Evolutionary conservation across 1,284 basidiomycete genomes (phyloP).

Genomic region (Rhodotorula sp.): DNA sequence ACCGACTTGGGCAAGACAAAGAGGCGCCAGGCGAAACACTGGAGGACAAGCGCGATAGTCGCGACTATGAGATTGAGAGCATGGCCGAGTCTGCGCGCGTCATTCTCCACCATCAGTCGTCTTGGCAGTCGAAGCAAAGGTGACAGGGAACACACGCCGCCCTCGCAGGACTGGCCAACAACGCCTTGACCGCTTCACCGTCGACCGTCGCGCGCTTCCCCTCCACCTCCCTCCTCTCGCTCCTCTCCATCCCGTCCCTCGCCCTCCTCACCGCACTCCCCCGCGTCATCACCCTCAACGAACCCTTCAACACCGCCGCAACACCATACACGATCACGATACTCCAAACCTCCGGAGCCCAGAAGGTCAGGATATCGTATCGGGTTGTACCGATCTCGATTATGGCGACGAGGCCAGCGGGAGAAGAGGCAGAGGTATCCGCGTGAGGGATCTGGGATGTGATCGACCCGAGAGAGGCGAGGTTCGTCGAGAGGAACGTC

Average conservation of each 20-base stretch:
- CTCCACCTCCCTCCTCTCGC: too few species aligned
- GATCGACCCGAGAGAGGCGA: neutral
- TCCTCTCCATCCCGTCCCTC: neutral
- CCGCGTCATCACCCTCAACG: neutral
- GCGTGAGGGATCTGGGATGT: neutral
- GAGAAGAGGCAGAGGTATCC: neutral
- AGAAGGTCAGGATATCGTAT: constrained; percentile 5
- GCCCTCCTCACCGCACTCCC: neutral
- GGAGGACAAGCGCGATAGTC: constrained; percentile 6
- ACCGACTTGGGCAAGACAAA: constrained; percentile 3
- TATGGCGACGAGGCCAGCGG: neutral
- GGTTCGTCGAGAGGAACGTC: neutral
- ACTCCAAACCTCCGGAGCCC: constrained; percentile 13
- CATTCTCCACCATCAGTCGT: neutral
- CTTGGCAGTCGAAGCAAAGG: neutral
- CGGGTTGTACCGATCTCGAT: constrained; percentile 7
- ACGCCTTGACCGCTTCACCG: neutral
- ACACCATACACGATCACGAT: neutral
- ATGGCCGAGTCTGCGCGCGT: constrained; percentile 16
- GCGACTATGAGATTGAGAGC: constrained; percentile 12
- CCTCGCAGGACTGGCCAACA: constrained; percentile 10
- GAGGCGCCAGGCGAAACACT: constrained; percentile 7
- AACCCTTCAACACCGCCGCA: constrained; percentile 1
- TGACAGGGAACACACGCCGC: constrained; percentile 1
- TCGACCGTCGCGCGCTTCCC: neutral